These are phyloP conservation scores for Phytophthora palmivora DNA, from an alignment of 352 stramenopile genomes.

Conservation along the genomic window DNA sequence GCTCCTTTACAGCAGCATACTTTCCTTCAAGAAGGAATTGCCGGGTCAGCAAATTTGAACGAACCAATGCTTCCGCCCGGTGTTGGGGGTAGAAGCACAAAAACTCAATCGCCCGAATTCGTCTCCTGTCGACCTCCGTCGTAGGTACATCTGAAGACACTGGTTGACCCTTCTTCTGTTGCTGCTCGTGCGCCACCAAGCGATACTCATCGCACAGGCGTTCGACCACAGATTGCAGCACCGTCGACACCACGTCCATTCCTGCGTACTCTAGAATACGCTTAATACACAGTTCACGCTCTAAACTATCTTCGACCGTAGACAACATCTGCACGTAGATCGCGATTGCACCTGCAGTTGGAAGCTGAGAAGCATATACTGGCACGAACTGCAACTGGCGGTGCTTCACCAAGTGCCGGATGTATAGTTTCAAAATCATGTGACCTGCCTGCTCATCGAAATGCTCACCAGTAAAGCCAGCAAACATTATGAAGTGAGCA, in stretches of 20 bases:
- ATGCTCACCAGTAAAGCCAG: constrained; percentile 66
- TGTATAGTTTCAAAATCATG: constrained; percentile 87
- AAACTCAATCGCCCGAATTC: constrained; percentile 74
- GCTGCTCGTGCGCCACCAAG: constrained; percentile 36
- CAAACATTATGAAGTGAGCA: constrained; percentile 83
- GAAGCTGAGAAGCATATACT: constrained; percentile 74
- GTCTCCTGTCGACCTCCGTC: constrained; percentile 57
- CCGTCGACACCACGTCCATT: constrained; percentile 70
- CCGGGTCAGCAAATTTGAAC: constrained; percentile 67
- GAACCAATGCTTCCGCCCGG: constrained; percentile 61
- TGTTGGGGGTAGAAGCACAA: constrained; percentile 81
- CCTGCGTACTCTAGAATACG: constrained; percentile 68
- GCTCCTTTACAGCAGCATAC: constrained; percentile 58
- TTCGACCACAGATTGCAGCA: constrained; percentile 65
- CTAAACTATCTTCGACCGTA: constrained; percentile 62
- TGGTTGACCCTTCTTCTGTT: constrained; percentile 29
- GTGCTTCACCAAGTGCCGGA: constrained; percentile 84
- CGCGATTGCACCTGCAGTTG: constrained; percentile 60
- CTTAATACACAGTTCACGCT: constrained; percentile 76
- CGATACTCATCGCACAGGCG: constrained; percentile 50
- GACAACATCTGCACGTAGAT: constrained; percentile 82
- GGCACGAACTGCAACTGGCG: constrained; percentile 78
- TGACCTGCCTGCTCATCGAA: constrained; percentile 72
- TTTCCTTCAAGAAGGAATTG: constrained; percentile 83
- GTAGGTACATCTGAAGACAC: constrained; percentile 36